These are phyloP conservation scores for Pulveroboletus sp. DNA, from an alignment of 768 basidiomycete species.

Conservation along the genomic window DNA sequence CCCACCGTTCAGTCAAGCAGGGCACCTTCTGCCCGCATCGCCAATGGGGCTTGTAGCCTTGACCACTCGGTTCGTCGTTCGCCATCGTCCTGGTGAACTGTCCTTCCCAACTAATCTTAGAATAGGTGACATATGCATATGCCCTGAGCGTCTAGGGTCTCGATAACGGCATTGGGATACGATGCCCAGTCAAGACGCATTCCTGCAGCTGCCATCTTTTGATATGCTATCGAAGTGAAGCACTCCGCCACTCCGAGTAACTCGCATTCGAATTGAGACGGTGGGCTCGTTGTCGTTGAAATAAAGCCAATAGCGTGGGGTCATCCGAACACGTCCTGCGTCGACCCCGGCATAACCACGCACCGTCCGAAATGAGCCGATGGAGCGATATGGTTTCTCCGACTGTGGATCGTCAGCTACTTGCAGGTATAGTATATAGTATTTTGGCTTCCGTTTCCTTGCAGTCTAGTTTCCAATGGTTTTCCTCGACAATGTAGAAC, in stretches of 20 bases:
- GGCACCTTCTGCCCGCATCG: slow-evolving; percentile 52
- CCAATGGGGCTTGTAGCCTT: too few species aligned
- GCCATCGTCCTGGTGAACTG: neutral
- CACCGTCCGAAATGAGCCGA: slow-evolving; percentile 57
- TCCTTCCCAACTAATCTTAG: neutral
- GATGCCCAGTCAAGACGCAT: slow-evolving; percentile 45
- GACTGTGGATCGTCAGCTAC: slow-evolving; percentile 29
- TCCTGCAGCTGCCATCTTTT: too few species aligned
- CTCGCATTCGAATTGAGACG: slow-evolving; percentile 74
- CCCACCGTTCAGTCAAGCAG: slow-evolving; percentile 49
- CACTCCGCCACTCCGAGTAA: slow-evolving; percentile 48
- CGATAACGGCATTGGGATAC: slow-evolving; percentile 57
- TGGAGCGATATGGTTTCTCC: slow-evolving; percentile 58
- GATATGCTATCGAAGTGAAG: slow-evolving; percentile 67
- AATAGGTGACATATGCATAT: too few species aligned
- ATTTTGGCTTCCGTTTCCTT: slow-evolving; percentile 59
- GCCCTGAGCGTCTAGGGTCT: slow-evolving; percentile 70
- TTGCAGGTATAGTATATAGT: slow-evolving; percentile 68
- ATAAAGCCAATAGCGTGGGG: slow-evolving; percentile 62
- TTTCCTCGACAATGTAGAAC: slow-evolving; percentile 49
- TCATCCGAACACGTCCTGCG: slow-evolving; percentile 44
- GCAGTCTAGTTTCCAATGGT: slow-evolving; percentile 66
- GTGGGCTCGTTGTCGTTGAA: slow-evolving; percentile 51
- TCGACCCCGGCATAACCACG: neutral
- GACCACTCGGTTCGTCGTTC: slow-evolving; percentile 47